Base-by-base conservation (phyloP, 108 stramenopile genomes). In the Chaetoceros tenuissimus region DNA sequence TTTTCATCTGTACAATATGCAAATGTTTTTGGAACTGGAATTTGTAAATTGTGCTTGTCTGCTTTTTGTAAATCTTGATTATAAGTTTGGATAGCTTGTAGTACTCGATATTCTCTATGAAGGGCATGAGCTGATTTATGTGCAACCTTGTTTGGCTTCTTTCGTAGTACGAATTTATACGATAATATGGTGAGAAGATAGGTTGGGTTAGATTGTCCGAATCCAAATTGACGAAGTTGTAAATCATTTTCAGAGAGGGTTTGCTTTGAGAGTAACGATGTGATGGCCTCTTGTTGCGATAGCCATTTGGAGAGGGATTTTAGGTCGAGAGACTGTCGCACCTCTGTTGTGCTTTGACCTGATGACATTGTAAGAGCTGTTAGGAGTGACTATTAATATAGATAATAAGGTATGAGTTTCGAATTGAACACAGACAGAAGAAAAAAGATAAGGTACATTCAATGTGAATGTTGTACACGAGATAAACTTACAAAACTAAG, bases 181-280 rank as follows among this genome's bases (percentile, higher is more conserved):
- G 55, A 23, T 13, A 55, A 26, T 24, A 94, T 67, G 16, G 52
- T 63, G 1, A 95, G 51, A 20, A 94, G 59, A 67, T 91, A 98
- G 5, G 97, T 98, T 27, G 97, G 97, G 75, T 97, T 97, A 25
- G 85, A 87, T 60, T 98, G 97, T 7, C 97, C 97, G 60, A 94
- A 94, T 31, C 86, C 87, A 65, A 96, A 91, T 64, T 90, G 87
- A 24, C 70, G 76, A 48, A 90, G 57, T 43, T 62, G 47, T 26
- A 84, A n/a, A 8, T 51, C 49, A 10, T 62, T 24, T 10, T 40
- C 40, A 8, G 68, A 51, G 24, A 18, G 34, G 10, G 34, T 3
- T n/a, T 31, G 21, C 27, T 54, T 43, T 23, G 57, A 59, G 40
- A 50, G 55, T 10, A 51, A 21, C 49, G 55, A 28, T 40, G 47